phyloP scores from a whole-genome alignment of 352 stramenopile genomes.

The Phytophthora sojae region DNA sequence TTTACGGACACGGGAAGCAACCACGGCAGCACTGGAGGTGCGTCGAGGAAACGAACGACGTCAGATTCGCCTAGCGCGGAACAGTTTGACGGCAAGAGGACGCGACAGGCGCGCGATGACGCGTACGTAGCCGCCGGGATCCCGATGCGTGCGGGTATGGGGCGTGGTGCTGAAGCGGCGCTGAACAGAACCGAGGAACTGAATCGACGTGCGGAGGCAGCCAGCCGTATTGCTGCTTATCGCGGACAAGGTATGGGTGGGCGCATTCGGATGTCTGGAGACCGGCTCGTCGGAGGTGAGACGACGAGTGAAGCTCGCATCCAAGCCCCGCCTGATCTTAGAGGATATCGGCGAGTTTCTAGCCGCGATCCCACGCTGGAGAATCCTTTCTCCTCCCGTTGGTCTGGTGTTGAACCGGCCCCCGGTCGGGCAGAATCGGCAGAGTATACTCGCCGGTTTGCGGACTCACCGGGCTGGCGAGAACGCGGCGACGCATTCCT shows the following conservation, averaged over 20 bases:
- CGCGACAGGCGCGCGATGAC: constrained; percentile 36
- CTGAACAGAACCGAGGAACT: constrained; percentile 27
- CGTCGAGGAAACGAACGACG: constrained; percentile 34
- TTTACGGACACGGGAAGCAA: constrained; percentile 22
- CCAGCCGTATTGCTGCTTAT: constrained; percentile 30
- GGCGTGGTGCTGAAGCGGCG: constrained; percentile 10
- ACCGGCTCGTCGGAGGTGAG: constrained; percentile 25
- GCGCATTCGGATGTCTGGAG: constrained; percentile 31
- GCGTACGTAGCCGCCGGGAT: constrained; percentile 12
- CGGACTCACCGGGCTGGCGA: constrained; percentile 46
- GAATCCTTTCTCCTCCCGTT: constrained; percentile 37
- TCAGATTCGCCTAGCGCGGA: constrained; percentile 34
- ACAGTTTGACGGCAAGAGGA: constrained; percentile 37
- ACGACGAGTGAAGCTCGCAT: constrained; percentile 29
- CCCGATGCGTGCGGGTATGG: constrained; percentile 7
- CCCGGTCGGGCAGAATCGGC: constrained; percentile 9
- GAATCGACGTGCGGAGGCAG: constrained; percentile 24
- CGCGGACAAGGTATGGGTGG: constrained; percentile 30
- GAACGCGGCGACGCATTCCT: constrained; percentile 37
- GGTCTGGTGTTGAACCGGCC: constrained; percentile 22
- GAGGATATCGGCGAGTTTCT: constrained; percentile 29
- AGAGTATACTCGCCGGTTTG: constrained; percentile 47
- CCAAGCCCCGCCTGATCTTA: constrained; percentile 27
- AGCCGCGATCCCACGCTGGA: constrained; percentile 23
- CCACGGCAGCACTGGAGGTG: constrained; percentile 17